phyloP scores from a whole-genome alignment of 2,329 filamentous ascomycete genomes.

The Cryphonectria radicalis region DNA sequence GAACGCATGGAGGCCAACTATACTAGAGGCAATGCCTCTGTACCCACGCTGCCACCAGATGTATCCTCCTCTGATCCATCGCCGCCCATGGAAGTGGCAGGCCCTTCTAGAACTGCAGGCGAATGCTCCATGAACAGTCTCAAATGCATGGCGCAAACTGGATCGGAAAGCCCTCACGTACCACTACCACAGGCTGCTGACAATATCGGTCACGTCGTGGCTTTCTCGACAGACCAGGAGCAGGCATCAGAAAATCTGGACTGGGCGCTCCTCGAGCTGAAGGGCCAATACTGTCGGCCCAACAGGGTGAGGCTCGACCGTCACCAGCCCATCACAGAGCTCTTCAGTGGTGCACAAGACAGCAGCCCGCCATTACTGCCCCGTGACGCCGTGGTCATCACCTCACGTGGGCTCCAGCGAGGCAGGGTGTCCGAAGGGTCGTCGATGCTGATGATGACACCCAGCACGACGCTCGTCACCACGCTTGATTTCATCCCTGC shows the following conservation, averaged over 20 bases:
- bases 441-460: conserved; percentile 2
- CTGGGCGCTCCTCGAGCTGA: conserved; percentile 10
- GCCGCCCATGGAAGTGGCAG: no score
- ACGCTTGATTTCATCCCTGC: background rate
- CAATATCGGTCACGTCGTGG: background rate
- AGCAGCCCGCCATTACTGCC: background rate
- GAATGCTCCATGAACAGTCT: background rate
- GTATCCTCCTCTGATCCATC: background rate
- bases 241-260: background rate
- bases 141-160: background rate
- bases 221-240: background rate
- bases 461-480: background rate
- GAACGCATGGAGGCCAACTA: background rate
- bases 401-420: background rate
- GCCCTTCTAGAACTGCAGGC: no score
- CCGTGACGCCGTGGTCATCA: background rate
- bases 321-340: background rate
- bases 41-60: background rate
- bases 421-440: background rate
- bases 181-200: background rate
- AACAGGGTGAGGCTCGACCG: background rate
- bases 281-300: background rate
- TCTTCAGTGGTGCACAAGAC: background rate
- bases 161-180: background rate
- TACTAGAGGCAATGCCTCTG: background rate